These are phyloP conservation scores for Farysia itapuensis DNA, from an alignment of 1,284 basidiomycete genomes.

Conservation along the genomic window DNA sequence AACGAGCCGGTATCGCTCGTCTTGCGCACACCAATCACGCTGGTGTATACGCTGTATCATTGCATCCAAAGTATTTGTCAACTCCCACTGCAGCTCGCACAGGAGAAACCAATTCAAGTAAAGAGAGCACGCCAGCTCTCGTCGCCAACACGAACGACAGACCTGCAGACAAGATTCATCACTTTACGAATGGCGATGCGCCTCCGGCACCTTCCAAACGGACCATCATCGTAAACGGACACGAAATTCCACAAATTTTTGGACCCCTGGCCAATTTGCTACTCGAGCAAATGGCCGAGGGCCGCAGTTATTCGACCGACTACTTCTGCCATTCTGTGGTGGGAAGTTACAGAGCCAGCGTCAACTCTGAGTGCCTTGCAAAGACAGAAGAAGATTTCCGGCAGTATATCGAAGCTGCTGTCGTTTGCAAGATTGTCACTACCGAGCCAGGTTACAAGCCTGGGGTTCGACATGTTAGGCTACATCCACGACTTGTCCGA, in stretches of 20 bases:
- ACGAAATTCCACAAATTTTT: slow-evolving; percentile 18
- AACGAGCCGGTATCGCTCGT: slow-evolving; percentile 33
- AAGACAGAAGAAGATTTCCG: slow-evolving; percentile 23
- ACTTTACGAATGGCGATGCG: slow-evolving; percentile 4
- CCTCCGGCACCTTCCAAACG: slow-evolving; percentile 1
- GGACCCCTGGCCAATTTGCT: slow-evolving; percentile 20
- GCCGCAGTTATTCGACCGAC: slow-evolving; percentile 37
- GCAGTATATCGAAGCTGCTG: slow-evolving; percentile 24
- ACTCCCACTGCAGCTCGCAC: slow-evolving; percentile 9
- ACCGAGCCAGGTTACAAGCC: slow-evolving; percentile 36
- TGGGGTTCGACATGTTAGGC: slow-evolving; percentile 19
- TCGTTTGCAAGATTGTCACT: slow-evolving; percentile 30
- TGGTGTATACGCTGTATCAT: slow-evolving; percentile 19
- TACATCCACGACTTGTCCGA: slow-evolving; percentile 16
- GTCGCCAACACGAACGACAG: slow-evolving; percentile 9
- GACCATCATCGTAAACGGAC: slow-evolving; percentile 21
- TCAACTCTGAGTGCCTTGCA: slow-evolving; percentile 5
- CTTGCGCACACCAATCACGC: slow-evolving; percentile 17
- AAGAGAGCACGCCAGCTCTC: background rate
- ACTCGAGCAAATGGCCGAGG: slow-evolving; percentile 29
- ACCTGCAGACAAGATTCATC: slow-evolving; percentile 19
- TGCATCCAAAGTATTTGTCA: slow-evolving; percentile 22
- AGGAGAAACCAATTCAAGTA: slow-evolving; percentile 5
- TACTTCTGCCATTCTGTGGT: slow-evolving; percentile 35
- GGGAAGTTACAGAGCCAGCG: slow-evolving; percentile 5